Percentiles rank a stretch among this genome's conserved stretches.
Evolutionary conservation across 2,329 filamentous ascomycete species (phyloP).

Genomic region (Dactylonectria estremocensis): DNA sequence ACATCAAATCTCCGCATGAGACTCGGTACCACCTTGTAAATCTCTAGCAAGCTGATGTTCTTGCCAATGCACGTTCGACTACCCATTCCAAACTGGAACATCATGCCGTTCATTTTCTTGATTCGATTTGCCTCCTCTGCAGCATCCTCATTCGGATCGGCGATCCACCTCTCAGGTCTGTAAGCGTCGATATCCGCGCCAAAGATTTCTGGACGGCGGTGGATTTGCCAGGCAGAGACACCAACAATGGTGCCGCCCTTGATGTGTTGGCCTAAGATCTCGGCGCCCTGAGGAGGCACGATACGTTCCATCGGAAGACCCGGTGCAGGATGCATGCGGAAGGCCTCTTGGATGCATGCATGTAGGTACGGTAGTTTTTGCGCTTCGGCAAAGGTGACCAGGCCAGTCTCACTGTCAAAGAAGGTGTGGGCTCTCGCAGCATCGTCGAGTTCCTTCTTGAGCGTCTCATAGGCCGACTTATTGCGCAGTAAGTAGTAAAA

Average conservation of each 20-base stretch:
- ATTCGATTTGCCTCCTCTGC: conserved; percentile 61
- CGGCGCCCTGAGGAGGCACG: conserved; percentile 74
- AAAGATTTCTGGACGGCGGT: conserved; percentile 77
- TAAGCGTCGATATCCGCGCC: conserved; percentile 77
- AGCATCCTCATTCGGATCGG: conserved; percentile 56
- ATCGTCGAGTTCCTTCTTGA: conserved; percentile 75
- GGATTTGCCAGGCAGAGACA: conserved; percentile 82
- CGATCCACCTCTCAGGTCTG: conserved; percentile 78
- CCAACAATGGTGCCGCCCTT: conserved; percentile 82
- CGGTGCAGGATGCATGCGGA: conserved; percentile 81
- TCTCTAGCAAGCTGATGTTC: conserved; percentile 75
- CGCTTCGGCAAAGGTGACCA: conserved; percentile 79
- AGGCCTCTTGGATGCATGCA: conserved; percentile 83
- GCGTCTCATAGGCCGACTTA: conserved; percentile 66
- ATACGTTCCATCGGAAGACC: conserved; percentile 82
- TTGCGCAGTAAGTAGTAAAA: conserved; percentile 83
- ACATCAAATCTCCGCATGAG: conserved; percentile 45
- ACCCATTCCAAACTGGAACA: conserved; percentile 78
- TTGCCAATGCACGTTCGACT: conserved; percentile 79
- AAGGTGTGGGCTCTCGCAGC: conserved; percentile 68
- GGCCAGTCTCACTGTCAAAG: conserved; percentile 66
- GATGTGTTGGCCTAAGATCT: conserved; percentile 74
- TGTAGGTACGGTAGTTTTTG: conserved; percentile 83
- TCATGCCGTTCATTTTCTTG: conserved; percentile 48
- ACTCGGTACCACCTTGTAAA: conserved; percentile 73